Base-by-base conservation (phyloP, 169 alveolate species). In the Perkinsus olseni region DNA sequence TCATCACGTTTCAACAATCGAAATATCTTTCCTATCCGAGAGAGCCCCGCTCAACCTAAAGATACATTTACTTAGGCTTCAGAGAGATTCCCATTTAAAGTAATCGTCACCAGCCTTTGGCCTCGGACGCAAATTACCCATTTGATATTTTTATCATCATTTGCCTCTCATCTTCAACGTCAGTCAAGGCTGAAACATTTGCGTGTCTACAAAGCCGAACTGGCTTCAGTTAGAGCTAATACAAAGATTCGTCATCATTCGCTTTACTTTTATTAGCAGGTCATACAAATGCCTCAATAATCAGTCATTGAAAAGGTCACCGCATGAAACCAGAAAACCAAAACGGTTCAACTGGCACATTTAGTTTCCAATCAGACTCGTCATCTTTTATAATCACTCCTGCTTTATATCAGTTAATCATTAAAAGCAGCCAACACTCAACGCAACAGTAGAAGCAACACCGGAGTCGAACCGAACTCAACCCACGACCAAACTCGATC, bases 341-440 rank as follows among this genome's bases (percentile, higher is more conserved):
- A 39, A 39, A 91, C 94, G 95, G 93, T 45, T 91, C 95, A 94
- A 95, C 96, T 95, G 95, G 82, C 94, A 94, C 96, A 93, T 13
- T 91, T 95, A 24, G 82, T 28, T 62, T 62, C 82, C 82, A 21
- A 62, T 62, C 82, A 62, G 82, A 62, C 82, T 62, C 82, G 82
- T 62, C 82, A 62, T 96, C 38, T 93, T 93, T 45, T 94, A 94
- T 38, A 94, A 74, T 74, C 94, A 94, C 74, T 93, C 91, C 96
- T 95, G 95, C 91, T 92, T 90, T 11, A 6, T 90, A 93, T 93
- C 93, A 94, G 0, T 24, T 24, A 13, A 62, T 62, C 34, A 62
- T 62, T 24, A 62, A 8, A 21, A 13, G 17, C 94, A 39, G 50
- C n/a, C n/a, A n/a, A 95, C 39, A 94, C 96, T 45, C 94, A 96